Evolutionary conservation across 306 rosid genomes (phyloP).

Genomic region (Trifolium fragiferum): DNA sequence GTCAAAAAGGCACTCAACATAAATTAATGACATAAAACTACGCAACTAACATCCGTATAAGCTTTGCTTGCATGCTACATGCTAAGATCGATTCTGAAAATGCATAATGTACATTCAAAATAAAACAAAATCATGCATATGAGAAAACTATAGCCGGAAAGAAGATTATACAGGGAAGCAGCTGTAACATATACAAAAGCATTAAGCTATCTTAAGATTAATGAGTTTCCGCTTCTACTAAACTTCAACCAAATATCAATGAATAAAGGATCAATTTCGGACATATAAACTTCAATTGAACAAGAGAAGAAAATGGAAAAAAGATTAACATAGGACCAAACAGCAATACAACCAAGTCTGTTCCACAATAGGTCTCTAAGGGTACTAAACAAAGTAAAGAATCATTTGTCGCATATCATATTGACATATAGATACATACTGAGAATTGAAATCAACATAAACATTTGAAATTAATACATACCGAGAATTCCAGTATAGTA

Average conservation of each 20-base stretch:
- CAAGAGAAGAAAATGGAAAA: not conserved
- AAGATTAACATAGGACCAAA: not conserved
- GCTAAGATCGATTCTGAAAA: not conserved
- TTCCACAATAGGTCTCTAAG: not conserved
- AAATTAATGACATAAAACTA: not conserved
- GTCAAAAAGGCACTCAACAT: not conserved
- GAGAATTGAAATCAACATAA: not conserved
- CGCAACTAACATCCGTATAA: not conserved
- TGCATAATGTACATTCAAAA: not conserved
- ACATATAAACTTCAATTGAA: not conserved
- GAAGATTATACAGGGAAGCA: not conserved
- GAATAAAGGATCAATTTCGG: not conserved
- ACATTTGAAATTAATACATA: constrained; percentile 15
- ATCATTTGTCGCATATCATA: constrained; percentile 5
- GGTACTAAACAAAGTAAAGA: not conserved
- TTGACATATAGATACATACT: not conserved
- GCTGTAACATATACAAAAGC: not conserved
- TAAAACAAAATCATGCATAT: not conserved
- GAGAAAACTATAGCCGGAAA: not conserved
- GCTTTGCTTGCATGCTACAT: not conserved
- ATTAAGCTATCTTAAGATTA: not conserved
- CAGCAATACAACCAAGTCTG: not conserved
- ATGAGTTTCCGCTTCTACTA: no score
- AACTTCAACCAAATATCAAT: not conserved
- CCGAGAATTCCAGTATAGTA: constrained; percentile 52